These are phyloP conservation scores for Fusarium azukiicola DNA, from an alignment of 2,329 filamentous ascomycete genomes.

Conservation along the genomic window DNA sequence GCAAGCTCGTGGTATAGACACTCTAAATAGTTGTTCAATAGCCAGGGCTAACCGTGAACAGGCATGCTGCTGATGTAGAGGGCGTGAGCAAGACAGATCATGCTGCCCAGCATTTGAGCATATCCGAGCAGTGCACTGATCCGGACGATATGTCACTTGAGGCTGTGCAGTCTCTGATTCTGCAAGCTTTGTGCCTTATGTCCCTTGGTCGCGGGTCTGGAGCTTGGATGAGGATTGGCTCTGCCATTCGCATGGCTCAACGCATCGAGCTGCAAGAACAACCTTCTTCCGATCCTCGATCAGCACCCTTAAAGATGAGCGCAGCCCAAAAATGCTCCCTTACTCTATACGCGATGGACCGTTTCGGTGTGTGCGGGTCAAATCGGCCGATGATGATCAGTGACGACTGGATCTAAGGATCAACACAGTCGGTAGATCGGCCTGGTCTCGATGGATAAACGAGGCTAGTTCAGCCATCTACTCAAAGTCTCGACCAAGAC, in stretches of 20 bases:
- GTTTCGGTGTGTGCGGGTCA: slow-evolving; percentile 39
- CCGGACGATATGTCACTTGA: slow-evolving; percentile 23
- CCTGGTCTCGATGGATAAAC: background rate
- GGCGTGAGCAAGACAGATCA: background rate
- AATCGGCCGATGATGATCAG: slow-evolving; percentile 35
- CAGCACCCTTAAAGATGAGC: background rate
- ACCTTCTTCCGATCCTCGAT: background rate
- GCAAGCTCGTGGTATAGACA: slow-evolving; percentile 21
- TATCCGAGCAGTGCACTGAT: slow-evolving; percentile 14
- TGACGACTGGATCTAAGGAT: slow-evolving; percentile 21
- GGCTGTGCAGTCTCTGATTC: slow-evolving; percentile 18
- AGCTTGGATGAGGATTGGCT: slow-evolving; percentile 40
- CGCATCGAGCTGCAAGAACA: slow-evolving; percentile 36
- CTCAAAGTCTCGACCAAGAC: background rate
- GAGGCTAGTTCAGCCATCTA: background rate
- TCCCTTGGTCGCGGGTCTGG: slow-evolving; percentile 26
- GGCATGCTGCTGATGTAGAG: background rate
- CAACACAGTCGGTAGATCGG: background rate
- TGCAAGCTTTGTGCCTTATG: slow-evolving; percentile 30
- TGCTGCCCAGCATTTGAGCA: slow-evolving; percentile 22
- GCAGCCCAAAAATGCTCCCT: slow-evolving; percentile 11
- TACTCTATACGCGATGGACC: slow-evolving; percentile 34
- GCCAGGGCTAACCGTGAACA: background rate
- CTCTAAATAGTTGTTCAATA: background rate
- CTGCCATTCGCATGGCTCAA: slow-evolving; percentile 37